Base-by-base conservation (phyloP, 2,329 filamentous ascomycete species). In the Colletotrichum camelliae region DNA sequence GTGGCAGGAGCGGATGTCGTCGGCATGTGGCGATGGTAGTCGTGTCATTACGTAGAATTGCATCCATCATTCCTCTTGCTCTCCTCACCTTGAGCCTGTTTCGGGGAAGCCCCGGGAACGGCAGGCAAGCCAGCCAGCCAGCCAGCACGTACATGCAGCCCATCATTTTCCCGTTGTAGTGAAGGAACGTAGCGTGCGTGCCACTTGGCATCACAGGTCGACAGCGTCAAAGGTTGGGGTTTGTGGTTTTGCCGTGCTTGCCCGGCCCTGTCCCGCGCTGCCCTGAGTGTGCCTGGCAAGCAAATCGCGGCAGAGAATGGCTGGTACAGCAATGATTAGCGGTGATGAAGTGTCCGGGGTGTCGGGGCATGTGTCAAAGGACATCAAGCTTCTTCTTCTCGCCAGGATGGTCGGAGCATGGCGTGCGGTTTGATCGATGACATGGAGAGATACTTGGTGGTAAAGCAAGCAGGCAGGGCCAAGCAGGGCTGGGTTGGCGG, bases 11-110 rank as follows among this genome's bases (percentile, higher is more conserved):
- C 73, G 62, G 58, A 73, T 76, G 70, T 57, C 64, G 58, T 73
- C 70, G 58, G 70, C 74, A 58, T 65, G 74, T 76, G 74, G 74
- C 70, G 58, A 76, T 52, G 70, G n/a, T 27, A 35, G 64, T 73
- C 74, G 64, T 73, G 70, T 73, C 70, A 75, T 74, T 75, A 74
- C 74, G 74, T 75, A 68, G 70, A 74, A 69, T 57, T 62, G 24
- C 69, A 67, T 27, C 73, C 31, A 61, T 55, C 39, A 67, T 73
- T 75, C 57, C 58, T 64, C 29, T 33, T 55, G 67, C 24, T 7
- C 35, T 37, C 5, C 35, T 37, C 52, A 31, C 27, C 21, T 43
- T 64, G 60, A 21, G n/a, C 66, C 58, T 57, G 27, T 58, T 55
- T 74, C 29, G 67, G 60, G 72, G 67, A 31, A 13, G 31, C 27